Evolutionary conservation across 2,329 filamentous ascomycete species (phyloP), one percentile per base, ranked within the genome.

Genomic region (Diaporthe helianthi): DNA sequence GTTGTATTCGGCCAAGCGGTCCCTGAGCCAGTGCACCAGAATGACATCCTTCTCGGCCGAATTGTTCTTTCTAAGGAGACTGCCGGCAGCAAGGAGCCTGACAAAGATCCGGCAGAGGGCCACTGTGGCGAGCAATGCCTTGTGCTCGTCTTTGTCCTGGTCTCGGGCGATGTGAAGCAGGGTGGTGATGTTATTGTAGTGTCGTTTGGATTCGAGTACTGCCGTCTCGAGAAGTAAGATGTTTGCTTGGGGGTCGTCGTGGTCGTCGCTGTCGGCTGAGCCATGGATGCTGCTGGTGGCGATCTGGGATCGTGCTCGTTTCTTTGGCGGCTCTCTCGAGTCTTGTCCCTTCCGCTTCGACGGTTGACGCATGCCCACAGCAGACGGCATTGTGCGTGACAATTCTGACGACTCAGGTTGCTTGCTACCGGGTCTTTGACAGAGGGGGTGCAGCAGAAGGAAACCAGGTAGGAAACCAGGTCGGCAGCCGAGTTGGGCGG

Each of bases 171-270:
- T 86, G 51, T 85, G 85, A 54, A 97, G 83, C 46, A 98, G 82
- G 13, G 86, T 87, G 9, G 89, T 86, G 76, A 98, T 95, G 77
- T 97, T 93, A 83, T 97, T 97, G 85, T 97, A 97, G 80, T 97
- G 88, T 79, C 94, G 93, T 76, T 90, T 92, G 61, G 94, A 97
- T 79, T 96, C 90, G 71, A 94, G 81, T 67, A 98, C 94, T 69
- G 92, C 90, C 72, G 88, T 85, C 81, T 98, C 94, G 67, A 98
- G 86, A 66, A 88, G 82, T 51, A 95, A 81, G 70, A 97, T 92
- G 72, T 89, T 86, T 68, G 87, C 85, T 77, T 91, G 87, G 54
- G 83, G 79, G 76, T 89, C 86, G 71, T 22, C 83, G 12, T 86
- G 81, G 51, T 79, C 78, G 65, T 84, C 83, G 72, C 83, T 81